phyloP scores from a whole-genome alignment of 2,329 filamentous ascomycete species.

The Colletotrichum higginsianum region DNA sequence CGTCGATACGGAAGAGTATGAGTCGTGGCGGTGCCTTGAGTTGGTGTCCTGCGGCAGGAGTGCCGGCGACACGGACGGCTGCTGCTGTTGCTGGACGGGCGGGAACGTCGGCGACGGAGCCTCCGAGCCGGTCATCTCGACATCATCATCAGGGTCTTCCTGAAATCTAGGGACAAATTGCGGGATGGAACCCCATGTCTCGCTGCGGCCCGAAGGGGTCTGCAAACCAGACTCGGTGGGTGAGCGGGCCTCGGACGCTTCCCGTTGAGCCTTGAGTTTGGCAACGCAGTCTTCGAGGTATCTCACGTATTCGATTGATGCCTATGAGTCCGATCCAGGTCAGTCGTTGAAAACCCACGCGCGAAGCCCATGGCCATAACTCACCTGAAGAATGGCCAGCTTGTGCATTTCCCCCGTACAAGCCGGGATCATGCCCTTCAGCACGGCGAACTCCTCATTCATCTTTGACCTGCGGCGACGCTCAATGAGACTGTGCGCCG shows the following conservation, averaged over 20 bases:
- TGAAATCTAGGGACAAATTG: conserved; percentile 55
- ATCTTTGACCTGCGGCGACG: conserved; percentile 92
- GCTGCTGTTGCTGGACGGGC: conserved; percentile 50
- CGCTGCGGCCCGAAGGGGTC: conserved; percentile 46
- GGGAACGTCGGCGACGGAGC: conserved; percentile 64
- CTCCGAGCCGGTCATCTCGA: conserved; percentile 73
- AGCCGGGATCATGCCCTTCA: conserved; percentile 96
- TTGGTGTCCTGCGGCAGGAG: conserved; percentile 62
- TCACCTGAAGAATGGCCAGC: conserved; percentile 91
- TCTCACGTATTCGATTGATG: conserved; percentile 94
- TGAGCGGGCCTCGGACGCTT: conserved; percentile 46
- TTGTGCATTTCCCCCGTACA: conserved; percentile 99
- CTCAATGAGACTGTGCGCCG: conserved; percentile 96
- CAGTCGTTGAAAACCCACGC: background rate
- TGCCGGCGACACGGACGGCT: conserved; percentile 68
- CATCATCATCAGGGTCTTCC: conserved; percentile 62
- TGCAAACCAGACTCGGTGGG: conserved; percentile 50
- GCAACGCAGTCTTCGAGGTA: conserved; percentile 92
- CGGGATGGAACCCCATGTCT: conserved; percentile 47
- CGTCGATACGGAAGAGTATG: conserved; percentile 66
- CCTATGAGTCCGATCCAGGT: conserved; percentile 65
- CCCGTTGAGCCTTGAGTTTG: conserved; percentile 78
- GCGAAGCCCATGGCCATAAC: conserved; percentile 45
- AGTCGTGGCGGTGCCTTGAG: conserved; percentile 60
- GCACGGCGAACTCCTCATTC: conserved; percentile 96